Evolutionary conservation across 1,284 basidiomycete genomes (phyloP), one percentile per base, ranked within the genome.

Genomic region (Tilletia setariae): DNA sequence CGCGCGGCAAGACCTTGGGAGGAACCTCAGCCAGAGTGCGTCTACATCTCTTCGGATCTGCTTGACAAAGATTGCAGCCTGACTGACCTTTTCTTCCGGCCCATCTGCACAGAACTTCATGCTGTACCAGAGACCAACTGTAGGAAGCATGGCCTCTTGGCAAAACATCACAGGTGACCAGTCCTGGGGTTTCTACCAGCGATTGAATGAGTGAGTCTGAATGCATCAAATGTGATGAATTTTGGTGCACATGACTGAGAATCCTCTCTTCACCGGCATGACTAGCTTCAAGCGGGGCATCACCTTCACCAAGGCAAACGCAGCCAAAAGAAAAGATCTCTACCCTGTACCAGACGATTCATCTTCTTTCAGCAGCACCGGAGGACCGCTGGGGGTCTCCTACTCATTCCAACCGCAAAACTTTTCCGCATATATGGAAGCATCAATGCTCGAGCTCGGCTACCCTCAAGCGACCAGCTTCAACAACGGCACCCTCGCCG

Each of bases 401-500:
- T 78, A 75, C 65, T 73, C 76, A 16, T 73, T 74, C 68, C 72
- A 70, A 46, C 72, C 76, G 0, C 73, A 75, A 61, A 76, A 72
- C 6, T 78, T 78, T 56, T 72, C 72, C 6, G 68, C 69, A 15
- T 73, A 59, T 4, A 32, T 76, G 64, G 68, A 74, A 25, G 70
- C 67, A 49, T 69, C 71, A 28, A 61, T 76, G 11, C 68, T 74
- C 43, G 73, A 78, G 42, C 46, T 74, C 6, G 76, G 77, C 25
- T 70, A 72, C 19, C 63, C 67, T 30, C 3, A 2, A 19, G 21
- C 51, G 46, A 13, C 66, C 25, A n/a, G 28, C 28, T 71, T 76
- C 66, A 82, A 77, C 56, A 73, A 75, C 3, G 78, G 73, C 15
- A 72, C 76, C 63, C 69, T 81, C 4, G 70, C 76, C n/a, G 77